These are phyloP conservation scores for Cercospora zeae-maydis DNA, from an alignment of 2,329 filamentous ascomycete genomes.

Conservation along the genomic window DNA sequence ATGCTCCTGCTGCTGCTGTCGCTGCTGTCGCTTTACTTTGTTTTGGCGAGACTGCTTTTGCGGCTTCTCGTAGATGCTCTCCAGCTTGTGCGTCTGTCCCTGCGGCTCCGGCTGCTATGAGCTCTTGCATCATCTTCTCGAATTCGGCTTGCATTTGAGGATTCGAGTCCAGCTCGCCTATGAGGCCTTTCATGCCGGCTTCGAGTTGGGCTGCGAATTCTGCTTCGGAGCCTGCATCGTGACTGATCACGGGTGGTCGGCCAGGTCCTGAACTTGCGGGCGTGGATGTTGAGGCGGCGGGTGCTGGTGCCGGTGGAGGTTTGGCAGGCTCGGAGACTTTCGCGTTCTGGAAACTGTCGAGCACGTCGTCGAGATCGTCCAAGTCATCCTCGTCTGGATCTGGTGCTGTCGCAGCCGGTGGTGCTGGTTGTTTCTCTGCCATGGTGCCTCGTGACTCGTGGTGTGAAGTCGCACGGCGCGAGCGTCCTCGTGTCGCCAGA, in stretches of 20 bases:
- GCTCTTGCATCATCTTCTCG: slow-evolving; percentile 47
- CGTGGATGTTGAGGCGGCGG: slow-evolving; percentile 31
- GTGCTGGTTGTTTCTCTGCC: slow-evolving; percentile 29
- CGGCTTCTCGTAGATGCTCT: slow-evolving; percentile 34
- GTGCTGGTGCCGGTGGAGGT: slow-evolving; percentile 25
- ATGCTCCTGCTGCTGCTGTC: slow-evolving; percentile 17
- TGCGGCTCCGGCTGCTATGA: slow-evolving; percentile 54
- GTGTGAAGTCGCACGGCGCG: not conserved
- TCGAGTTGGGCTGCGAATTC: slow-evolving; percentile 85
- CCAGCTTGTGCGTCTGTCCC: slow-evolving; percentile 33
- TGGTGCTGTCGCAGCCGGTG: slow-evolving; percentile 45
- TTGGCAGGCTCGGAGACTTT: slow-evolving; percentile 46
- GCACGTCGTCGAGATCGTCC: slow-evolving; percentile 90
- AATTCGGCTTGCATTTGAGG: slow-evolving; percentile 74
- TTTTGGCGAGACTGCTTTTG: slow-evolving; percentile 30
- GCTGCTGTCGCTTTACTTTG: slow-evolving; percentile 23
- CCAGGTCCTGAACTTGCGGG: slow-evolving; percentile 41
- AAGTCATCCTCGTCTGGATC: slow-evolving; percentile 92
- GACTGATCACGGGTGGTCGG: slow-evolving; percentile 33
- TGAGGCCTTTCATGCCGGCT: slow-evolving; percentile 79
- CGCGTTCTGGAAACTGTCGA: slow-evolving; percentile 78
- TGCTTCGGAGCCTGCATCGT: slow-evolving; percentile 52
- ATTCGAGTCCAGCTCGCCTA: slow-evolving; percentile 62
- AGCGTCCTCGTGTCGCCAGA: not conserved
- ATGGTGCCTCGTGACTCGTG: slow-evolving; percentile 19